These are phyloP conservation scores for Caulochytrium protostelioides DNA, from an alignment of 371 early-diverging fungal species.

Conservation along the genomic window DNA sequence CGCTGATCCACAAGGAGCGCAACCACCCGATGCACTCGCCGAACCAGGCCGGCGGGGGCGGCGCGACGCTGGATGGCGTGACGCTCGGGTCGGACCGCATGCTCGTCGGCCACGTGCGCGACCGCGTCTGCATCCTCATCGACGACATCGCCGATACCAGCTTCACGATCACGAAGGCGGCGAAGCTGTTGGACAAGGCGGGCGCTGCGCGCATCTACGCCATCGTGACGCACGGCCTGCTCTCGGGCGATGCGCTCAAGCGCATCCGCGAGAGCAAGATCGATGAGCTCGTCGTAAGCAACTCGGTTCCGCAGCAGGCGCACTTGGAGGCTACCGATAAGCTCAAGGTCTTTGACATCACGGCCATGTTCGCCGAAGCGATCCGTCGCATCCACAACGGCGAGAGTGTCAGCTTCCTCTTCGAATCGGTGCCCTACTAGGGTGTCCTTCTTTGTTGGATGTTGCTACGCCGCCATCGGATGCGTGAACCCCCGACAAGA, in stretches of 20 bases:
- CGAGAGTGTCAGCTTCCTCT: conserved; percentile 61
- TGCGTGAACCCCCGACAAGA: no score
- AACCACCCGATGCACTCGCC: conserved; percentile 9
- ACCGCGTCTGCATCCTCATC: conserved; percentile 56
- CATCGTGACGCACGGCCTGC: conserved; percentile 71
- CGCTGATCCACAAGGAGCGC: conserved; percentile 94
- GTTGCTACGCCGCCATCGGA: no score
- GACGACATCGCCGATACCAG: conserved; percentile 94
- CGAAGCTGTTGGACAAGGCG: conserved; percentile 55
- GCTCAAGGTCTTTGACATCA: conserved; percentile 44
- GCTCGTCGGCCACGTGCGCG: conserved; percentile 79
- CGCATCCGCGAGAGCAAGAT: conserved; percentile 49
- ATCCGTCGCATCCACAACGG: conserved; percentile 73
- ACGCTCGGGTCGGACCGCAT: no score
- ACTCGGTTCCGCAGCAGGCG: conserved; percentile 72
- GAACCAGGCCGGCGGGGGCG: conserved; percentile 1
- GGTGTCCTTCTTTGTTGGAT: no score
- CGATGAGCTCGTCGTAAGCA: conserved; percentile 63
- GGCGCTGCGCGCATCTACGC: conserved; percentile 78
- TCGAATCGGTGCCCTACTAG: conserved; percentile 22
- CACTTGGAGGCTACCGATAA: no score
- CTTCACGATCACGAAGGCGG: conserved; percentile 68
- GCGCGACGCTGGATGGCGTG: conserved; percentile 3
- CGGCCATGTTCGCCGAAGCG: conserved; percentile 59
- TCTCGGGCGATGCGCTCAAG: conserved; percentile 67